phyloP scores from a whole-genome alignment of 768 basidiomycete genomes.

The Lactarius tabidus region DNA sequence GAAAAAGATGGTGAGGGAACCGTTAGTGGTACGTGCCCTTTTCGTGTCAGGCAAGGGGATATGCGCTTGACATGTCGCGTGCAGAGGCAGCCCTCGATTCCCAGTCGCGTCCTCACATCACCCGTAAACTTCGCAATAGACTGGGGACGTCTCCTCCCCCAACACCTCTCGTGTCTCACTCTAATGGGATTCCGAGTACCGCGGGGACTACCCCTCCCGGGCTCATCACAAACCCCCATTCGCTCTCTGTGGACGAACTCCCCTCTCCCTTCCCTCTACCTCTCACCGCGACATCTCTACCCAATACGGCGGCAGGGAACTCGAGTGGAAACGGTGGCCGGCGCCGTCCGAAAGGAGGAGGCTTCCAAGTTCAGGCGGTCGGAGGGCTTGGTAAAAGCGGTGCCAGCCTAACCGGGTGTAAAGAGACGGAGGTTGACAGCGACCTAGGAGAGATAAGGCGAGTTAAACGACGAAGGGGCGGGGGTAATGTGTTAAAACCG shows the following conservation, averaged over 20 bases:
- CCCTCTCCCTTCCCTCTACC: slow-evolving; percentile 81
- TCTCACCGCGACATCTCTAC: slow-evolving; percentile 52
- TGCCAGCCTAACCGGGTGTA: slow-evolving; percentile 48
- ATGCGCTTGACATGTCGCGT: not conserved
- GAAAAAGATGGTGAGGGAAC: slow-evolving; percentile 90
- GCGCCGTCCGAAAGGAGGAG: slow-evolving; percentile 37
- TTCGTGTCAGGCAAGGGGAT: not conserved
- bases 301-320: slow-evolving; percentile 29
- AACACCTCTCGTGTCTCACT: slow-evolving; percentile 51
- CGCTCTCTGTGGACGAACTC: slow-evolving; percentile 80
- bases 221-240: slow-evolving; percentile 78
- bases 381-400: slow-evolving; percentile 76
- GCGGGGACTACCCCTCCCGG: slow-evolving; percentile 39
- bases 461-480: slow-evolving; percentile 57
- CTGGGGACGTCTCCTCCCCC: slow-evolving; percentile 72
- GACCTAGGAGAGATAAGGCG: slow-evolving; percentile 77
- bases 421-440: slow-evolving; percentile 67
- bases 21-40: slow-evolving; percentile 48
- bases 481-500: slow-evolving; percentile 28
- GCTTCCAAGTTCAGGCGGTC: slow-evolving; percentile 52
- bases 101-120: slow-evolving; percentile 74
- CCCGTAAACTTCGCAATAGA: slow-evolving; percentile 81
- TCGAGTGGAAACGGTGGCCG: slow-evolving; percentile 33
- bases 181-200: slow-evolving; percentile 38
- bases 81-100: slow-evolving; percentile 70